phyloP scores from a whole-genome alignment of 2,329 filamentous ascomycete genomes.

The Calcarisporium arbuscula region DNA sequence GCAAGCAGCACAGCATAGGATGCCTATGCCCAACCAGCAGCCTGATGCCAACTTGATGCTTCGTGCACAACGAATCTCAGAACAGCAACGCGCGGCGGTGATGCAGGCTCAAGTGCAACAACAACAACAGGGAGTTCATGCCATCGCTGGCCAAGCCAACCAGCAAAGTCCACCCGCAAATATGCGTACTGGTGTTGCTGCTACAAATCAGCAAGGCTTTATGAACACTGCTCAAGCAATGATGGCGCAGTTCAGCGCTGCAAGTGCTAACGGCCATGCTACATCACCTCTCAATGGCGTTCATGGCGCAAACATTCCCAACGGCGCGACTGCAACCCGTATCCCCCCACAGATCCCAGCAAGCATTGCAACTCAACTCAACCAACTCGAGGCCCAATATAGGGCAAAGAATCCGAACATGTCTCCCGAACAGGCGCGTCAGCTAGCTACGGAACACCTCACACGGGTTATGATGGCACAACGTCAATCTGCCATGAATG shows the following conservation, averaged over 20 bases:
- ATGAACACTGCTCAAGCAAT: constrained; percentile 46
- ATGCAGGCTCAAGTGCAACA: constrained; percentile 28
- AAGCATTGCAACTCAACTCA: constrained; percentile 41
- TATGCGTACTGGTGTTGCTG: constrained; percentile 34
- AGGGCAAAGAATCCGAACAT: constrained; percentile 44
- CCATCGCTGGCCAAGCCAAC: constrained; percentile 25
- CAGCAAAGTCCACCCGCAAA: constrained; percentile 39
- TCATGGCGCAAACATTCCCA: constrained; percentile 39
- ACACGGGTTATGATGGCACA: constrained; percentile 41
- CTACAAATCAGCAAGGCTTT: constrained; percentile 46
- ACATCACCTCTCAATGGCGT: constrained; percentile 39
- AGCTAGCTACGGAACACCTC: constrained; percentile 46
- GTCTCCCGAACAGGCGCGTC: constrained; percentile 41
- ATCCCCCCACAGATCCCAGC: constrained; percentile 39
- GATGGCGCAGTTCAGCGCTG: constrained; percentile 42
- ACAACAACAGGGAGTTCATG: constrained; percentile 21
- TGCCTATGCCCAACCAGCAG: constrained; percentile 40
- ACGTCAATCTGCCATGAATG: constrained; percentile 48
- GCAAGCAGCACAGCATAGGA: constrained; percentile 41
- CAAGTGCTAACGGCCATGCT: constrained; percentile 36
- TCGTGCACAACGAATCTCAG: constrained; percentile 60
- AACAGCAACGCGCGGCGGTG: constrained; percentile 47
- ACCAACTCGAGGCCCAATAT: constrained; percentile 46
- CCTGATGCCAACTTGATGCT: constrained; percentile 51
- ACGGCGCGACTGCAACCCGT: constrained; percentile 35